phyloP scores from a whole-genome alignment of 2,329 filamentous ascomycete genomes.

The Aphanoascus verrucosus region DNA sequence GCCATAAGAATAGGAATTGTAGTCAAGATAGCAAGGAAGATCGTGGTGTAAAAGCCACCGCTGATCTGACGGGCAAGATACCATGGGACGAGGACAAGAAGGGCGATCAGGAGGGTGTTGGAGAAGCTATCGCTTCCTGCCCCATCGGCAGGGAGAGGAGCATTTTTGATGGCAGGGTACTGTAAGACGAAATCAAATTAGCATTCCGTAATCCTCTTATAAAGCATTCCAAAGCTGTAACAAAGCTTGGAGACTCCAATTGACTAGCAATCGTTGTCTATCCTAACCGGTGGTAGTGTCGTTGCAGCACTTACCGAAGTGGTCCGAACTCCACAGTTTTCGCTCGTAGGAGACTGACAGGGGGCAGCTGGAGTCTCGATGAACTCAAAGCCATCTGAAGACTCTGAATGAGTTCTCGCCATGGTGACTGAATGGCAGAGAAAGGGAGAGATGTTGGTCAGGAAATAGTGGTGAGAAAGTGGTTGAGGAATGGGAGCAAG shows the following conservation, averaged over 20 bases:
- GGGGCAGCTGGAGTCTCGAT: constrained; percentile 51
- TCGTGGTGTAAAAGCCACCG: constrained; percentile 74
- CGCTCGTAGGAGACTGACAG: constrained; percentile 40
- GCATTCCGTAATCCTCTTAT: constrained; percentile 20
- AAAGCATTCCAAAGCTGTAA: not conserved
- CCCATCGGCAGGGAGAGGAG: constrained; percentile 80
- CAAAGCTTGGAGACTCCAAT: not conserved
- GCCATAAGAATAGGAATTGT: constrained; percentile 65
- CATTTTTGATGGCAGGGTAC: constrained; percentile 88
- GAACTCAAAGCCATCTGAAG: constrained; percentile 41
- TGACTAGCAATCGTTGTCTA: not conserved
- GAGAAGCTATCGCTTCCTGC: constrained; percentile 78
- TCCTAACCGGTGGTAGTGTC: not conserved
- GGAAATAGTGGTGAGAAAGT: not conserved
- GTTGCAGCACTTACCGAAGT: constrained; percentile 45
- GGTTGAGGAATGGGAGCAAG: not conserved
- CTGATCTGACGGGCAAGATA: constrained; percentile 75
- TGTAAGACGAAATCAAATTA: constrained; percentile 30
- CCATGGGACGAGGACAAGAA: constrained; percentile 61
- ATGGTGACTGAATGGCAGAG: constrained; percentile 14
- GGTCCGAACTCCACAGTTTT: constrained; percentile 51
- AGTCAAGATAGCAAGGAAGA: constrained; percentile 75
- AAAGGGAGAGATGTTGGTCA: not conserved
- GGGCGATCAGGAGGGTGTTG: constrained; percentile 61
- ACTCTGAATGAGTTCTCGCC: constrained; percentile 37